Evolutionary conservation across 768 basidiomycete genomes (phyloP).

Genomic region (Lyophyllum decastes): DNA sequence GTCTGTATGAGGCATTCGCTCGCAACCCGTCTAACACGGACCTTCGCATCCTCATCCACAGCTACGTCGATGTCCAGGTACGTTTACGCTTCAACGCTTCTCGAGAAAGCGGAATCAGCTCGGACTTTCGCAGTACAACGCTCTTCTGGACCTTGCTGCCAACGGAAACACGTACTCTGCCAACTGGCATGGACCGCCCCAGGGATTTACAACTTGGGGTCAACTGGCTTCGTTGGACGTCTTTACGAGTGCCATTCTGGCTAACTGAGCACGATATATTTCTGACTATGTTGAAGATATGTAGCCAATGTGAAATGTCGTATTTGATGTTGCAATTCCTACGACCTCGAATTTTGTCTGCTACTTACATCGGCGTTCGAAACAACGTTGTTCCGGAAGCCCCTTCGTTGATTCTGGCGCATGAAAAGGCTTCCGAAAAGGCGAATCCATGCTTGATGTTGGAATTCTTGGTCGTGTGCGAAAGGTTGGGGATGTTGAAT

Average conservation of each 20-base stretch:
- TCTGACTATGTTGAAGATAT: too few relatives aligned
- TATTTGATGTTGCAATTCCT: neutral
- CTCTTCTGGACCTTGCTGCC: conserved; percentile 47
- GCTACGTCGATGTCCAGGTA: conserved; percentile 55
- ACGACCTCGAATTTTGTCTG: neutral
- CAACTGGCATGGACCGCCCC: conserved; percentile 48
- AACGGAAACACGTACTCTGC: conserved; percentile 45
- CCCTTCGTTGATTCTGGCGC: too few relatives aligned
- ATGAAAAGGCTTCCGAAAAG: too few relatives aligned
- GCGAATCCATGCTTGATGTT: too few relatives aligned
- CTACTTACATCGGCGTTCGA: too few relatives aligned
- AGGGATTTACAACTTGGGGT: conserved; percentile 49
- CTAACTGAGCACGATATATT: conserved; percentile 9
- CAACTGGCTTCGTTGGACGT: conserved; percentile 50
- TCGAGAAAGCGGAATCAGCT: neutral
- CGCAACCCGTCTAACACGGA: conserved; percentile 36
- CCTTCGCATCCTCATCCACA: conserved; percentile 43
- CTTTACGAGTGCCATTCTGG: conserved; percentile 36
- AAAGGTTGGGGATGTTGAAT: too few relatives aligned
- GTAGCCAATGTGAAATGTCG: neutral
- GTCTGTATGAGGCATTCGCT: conserved; percentile 44
- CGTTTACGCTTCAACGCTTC: neutral
- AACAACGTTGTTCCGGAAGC: too few relatives aligned
- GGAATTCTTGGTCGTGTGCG: too few relatives aligned
- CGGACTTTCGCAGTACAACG: conserved; percentile 40